phyloP scores from a whole-genome alignment of 2,329 filamentous ascomycete genomes.

The Aspergillus tubingensis region DNA sequence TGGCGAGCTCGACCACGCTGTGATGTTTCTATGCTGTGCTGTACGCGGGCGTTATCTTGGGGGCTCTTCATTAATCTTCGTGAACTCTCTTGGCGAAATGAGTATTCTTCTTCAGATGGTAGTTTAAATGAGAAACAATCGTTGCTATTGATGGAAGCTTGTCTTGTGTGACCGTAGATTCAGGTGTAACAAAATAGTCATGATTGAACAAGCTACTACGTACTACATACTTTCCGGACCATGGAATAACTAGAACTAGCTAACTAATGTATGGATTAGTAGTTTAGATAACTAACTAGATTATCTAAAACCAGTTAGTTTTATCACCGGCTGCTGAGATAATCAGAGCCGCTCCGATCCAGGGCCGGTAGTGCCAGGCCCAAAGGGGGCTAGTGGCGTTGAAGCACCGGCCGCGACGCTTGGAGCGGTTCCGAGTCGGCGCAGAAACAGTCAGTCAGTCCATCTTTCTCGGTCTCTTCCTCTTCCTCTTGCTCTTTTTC shows the following conservation, averaged over 20 bases:
- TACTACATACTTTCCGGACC: not conserved
- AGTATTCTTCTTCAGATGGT: constrained; percentile 18
- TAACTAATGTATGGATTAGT: not conserved
- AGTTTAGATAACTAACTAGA: not conserved
- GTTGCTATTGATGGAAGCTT: constrained; percentile 1
- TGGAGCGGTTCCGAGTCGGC: constrained; percentile 19
- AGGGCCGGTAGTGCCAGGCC: constrained; percentile 7
- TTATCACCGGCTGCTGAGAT: constrained; percentile 5
- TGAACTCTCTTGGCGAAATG: constrained; percentile 14
- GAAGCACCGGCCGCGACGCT: constrained; percentile 5
- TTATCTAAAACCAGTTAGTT: not conserved
- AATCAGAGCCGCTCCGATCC: constrained; percentile 10
- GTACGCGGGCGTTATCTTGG: constrained; percentile 27
- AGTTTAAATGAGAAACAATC: constrained; percentile 11
- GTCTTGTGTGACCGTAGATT: not conserved
- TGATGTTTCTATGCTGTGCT: constrained; percentile 16
- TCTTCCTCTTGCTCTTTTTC: constrained; percentile 13
- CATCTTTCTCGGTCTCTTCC: constrained; percentile 8
- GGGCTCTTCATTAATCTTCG: constrained; percentile 19
- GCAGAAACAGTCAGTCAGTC: constrained; percentile 19
- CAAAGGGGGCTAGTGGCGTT: constrained; percentile 11
- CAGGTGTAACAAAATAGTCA: not conserved
- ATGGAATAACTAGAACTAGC: not conserved
- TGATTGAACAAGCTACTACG: not conserved
- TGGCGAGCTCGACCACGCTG: constrained; percentile 18